These are phyloP conservation scores for Fusarium guadeloupense DNA, from an alignment of 2,329 filamentous ascomycete species.

Conservation along the genomic window DNA sequence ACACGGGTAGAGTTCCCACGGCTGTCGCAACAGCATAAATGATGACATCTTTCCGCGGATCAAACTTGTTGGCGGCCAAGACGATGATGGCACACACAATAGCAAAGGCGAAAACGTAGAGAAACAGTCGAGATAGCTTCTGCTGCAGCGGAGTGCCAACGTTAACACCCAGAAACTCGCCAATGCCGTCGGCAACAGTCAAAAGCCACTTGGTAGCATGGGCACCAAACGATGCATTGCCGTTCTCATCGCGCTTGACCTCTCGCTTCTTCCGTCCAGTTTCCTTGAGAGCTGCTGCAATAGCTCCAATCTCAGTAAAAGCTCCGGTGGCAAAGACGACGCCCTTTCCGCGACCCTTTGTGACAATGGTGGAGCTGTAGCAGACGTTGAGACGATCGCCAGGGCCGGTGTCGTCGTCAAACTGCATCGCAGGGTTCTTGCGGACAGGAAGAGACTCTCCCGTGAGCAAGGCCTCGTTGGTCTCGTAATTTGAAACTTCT, in stretches of 20 bases:
- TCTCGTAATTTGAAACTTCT: conserved; percentile 28
- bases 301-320: conserved; percentile 69
- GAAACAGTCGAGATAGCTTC: conserved; percentile 73
- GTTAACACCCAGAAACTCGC: conserved; percentile 56
- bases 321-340: conserved; percentile 71
- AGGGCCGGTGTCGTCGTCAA: conserved; percentile 51
- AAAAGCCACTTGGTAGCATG: conserved; percentile 48
- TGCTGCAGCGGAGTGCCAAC: conserved; percentile 75
- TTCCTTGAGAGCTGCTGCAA: conserved; percentile 59
- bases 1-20: conserved; percentile 57
- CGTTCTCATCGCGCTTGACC: conserved; percentile 56
- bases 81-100: conserved; percentile 37
- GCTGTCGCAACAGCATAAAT: conserved; percentile 54
- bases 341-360: conserved; percentile 67
- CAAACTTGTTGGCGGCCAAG: conserved; percentile 40
- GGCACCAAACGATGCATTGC: conserved; percentile 45
- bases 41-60: conserved; percentile 48
- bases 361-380: conserved; percentile 70
- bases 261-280: conserved; percentile 46
- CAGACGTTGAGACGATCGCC: conserved; percentile 70
- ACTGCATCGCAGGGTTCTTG: conserved; percentile 58
- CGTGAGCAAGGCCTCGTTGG: conserved; percentile 29
- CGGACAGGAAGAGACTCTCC: conserved; percentile 62
- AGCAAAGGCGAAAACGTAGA: conserved; percentile 57
- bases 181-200: conserved; percentile 40